phyloP scores from a whole-genome alignment of 106 monocot genomes.

The Apostasia shenzhenica region DNA sequence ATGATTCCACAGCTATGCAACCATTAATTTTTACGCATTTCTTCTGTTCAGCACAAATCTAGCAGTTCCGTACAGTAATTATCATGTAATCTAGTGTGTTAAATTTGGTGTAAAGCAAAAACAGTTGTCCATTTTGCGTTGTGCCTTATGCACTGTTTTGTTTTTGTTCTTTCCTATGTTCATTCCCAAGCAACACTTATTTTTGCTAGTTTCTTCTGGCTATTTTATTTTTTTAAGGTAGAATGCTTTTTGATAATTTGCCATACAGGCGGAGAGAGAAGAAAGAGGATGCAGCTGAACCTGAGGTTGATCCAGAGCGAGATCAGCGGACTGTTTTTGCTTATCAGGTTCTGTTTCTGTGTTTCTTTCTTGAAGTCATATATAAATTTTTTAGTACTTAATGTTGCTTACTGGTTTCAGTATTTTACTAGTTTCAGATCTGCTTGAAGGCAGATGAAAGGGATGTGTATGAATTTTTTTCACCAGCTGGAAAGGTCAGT shows the following conservation, averaged over 20 bases:
- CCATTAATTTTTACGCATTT: too few relatives aligned
- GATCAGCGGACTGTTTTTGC: conserved; percentile 98
- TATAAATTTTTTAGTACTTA: not conserved
- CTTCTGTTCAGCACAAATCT: too few relatives aligned
- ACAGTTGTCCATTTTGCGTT: not conserved
- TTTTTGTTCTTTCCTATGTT: not conserved
- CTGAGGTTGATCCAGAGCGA: conserved; percentile 83
- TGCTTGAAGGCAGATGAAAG: conserved; percentile 91
- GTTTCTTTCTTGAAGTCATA: not conserved
- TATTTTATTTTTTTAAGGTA: not conserved
- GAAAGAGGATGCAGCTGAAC: conserved; percentile 61
- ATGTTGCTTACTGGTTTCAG: conserved; percentile 1
- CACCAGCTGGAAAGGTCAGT: conserved; percentile 92
- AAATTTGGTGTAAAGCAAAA: too few relatives aligned
- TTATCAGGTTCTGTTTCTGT: conserved; percentile 53
- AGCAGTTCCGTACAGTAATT: too few relatives aligned
- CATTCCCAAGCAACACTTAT: not conserved
- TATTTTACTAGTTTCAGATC: conserved; percentile 30
- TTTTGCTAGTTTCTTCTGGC: not conserved
- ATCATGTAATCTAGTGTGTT: too few relatives aligned
- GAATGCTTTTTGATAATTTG: not conserved
- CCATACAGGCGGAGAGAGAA: conserved; percentile 55
- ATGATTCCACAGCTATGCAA: too few relatives aligned
- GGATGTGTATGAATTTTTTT: conserved; percentile 95
- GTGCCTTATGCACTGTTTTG: not conserved